Percentiles rank a stretch among this genome's conserved stretches.
Conservation (phyloP, 2,329 filamentous ascomycete genomes). For the Pestalotiopsis sp. region DNA sequence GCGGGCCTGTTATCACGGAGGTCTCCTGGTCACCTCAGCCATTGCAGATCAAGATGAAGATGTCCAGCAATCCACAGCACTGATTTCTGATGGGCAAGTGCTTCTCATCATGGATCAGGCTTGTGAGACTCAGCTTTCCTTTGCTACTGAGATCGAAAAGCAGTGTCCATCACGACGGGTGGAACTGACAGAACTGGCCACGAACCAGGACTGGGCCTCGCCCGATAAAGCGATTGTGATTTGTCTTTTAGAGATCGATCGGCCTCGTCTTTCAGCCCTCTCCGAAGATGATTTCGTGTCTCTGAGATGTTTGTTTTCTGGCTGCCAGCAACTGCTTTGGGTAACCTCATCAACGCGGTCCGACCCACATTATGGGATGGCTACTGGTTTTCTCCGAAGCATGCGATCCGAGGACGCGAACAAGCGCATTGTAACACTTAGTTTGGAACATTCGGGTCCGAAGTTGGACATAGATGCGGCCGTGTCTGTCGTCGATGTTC, state of each 20-base stretch:
- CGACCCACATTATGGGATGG: constrained; percentile 21
- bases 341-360: constrained; percentile 19
- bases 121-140: neutral
- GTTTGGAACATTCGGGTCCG: constrained; percentile 17
- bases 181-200: neutral
- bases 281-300: constrained; percentile 21
- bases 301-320: constrained; percentile 21
- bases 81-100: neutral
- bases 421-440: constrained; percentile 22
- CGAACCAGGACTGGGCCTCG: neutral
- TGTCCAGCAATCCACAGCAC: constrained; percentile 2
- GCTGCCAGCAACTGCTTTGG: constrained; percentile 26
- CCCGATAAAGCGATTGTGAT: constrained; percentile 17
- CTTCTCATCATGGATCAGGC: neutral
- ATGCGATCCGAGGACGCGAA: constrained; percentile 26
- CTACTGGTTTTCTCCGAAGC: constrained; percentile 26
- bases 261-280: constrained; percentile 25
- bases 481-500: neutral
- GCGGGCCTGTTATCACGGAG: neutral
- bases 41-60: constrained; percentile 4
- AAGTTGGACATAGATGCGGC: neutral
- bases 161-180: neutral
- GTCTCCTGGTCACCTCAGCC: neutral
- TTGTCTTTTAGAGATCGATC: constrained; percentile 22
- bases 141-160: neutral